Evolutionary conservation across 2,329 filamentous ascomycete genomes (phyloP).

Genomic region (Hypoxylon sp.): DNA sequence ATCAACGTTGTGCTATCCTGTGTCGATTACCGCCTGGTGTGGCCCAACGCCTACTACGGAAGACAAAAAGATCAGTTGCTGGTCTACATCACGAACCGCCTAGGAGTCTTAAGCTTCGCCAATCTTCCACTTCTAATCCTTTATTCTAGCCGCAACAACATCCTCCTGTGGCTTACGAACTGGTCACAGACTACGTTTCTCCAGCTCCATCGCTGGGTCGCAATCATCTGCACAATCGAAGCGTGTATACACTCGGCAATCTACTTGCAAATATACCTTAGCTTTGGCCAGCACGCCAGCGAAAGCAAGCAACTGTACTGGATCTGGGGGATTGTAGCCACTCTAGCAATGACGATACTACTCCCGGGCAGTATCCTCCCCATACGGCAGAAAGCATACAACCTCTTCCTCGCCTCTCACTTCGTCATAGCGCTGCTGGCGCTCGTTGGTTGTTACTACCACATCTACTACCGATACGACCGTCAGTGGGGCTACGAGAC

Average conservation of each 20-base stretch:
- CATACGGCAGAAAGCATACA: slow-evolving; percentile 42
- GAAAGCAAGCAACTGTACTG: slow-evolving; percentile 20
- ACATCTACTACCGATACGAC: slow-evolving; percentile 37
- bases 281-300: neutral
- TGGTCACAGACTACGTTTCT: slow-evolving; percentile 45
- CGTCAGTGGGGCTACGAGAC: slow-evolving; percentile 40
- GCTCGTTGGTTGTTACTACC: slow-evolving; percentile 40
- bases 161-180: slow-evolving; percentile 40
- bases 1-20: slow-evolving; percentile 49
- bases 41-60: slow-evolving; percentile 36
- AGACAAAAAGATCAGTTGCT: slow-evolving; percentile 28
- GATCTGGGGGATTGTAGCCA: slow-evolving; percentile 43
- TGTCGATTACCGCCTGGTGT: slow-evolving; percentile 41
- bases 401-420: slow-evolving; percentile 43
- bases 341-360: slow-evolving; percentile 38
- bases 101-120: slow-evolving; percentile 38
- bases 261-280: slow-evolving; percentile 27
- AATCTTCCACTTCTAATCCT: slow-evolving; percentile 42
- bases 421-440: slow-evolving; percentile 42
- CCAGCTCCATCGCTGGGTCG: slow-evolving; percentile 42
- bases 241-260: slow-evolving; percentile 41
- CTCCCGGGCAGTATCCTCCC: slow-evolving; percentile 40
- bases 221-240: slow-evolving; percentile 43
- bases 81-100: slow-evolving; percentile 44
- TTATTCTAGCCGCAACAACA: slow-evolving; percentile 43